A percentile compares a stretch with the other conserved stretches of the same genome.
Evolutionary conservation across 1,284 basidiomycete species (phyloP).

Genomic region (Pseudozyma hubeiensis): DNA sequence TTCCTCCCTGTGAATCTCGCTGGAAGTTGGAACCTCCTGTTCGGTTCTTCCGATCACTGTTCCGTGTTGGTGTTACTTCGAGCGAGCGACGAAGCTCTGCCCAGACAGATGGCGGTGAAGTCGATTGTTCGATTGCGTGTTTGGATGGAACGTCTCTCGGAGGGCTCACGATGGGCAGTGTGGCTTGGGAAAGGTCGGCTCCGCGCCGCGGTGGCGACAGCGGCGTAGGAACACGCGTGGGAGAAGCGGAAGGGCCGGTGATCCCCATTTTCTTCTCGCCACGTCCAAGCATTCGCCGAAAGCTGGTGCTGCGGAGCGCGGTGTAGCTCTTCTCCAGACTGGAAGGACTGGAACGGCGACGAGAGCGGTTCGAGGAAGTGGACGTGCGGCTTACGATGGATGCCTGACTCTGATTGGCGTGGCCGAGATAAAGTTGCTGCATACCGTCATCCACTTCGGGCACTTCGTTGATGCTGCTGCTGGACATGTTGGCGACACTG

Average conservation of each 20-base stretch:
- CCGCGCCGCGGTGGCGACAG: slow-evolving; percentile 10
- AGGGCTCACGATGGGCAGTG: slow-evolving; percentile 14
- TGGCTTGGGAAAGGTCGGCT: slow-evolving; percentile 5
- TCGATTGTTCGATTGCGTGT: neutral
- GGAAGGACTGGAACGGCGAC: slow-evolving; percentile 14
- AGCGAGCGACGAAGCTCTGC: slow-evolving; percentile 19
- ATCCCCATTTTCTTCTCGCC: slow-evolving; percentile 1
- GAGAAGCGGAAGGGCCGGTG: neutral
- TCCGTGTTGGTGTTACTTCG: slow-evolving; percentile 28
- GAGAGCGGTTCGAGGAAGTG: slow-evolving; percentile 19
- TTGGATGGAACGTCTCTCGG: neutral
- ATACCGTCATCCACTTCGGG: neutral
- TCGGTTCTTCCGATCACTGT: neutral
- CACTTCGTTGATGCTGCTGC: slow-evolving; percentile 22
- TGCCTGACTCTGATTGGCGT: slow-evolving; percentile 25
- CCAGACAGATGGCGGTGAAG: slow-evolving; percentile 26
- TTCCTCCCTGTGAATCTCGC: neutral
- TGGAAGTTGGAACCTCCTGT: slow-evolving; percentile 7
- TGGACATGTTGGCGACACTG: slow-evolving; percentile 26
- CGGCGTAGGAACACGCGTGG: neutral
- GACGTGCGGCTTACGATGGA: slow-evolving; percentile 38
- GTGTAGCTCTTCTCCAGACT: slow-evolving; percentile 35
- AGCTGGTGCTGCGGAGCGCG: slow-evolving; percentile 32
- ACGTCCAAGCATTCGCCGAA: slow-evolving; percentile 29
- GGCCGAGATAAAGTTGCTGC: slow-evolving; percentile 6